Base-by-base conservation (phyloP, 306 rosid genomes). In the Argentina anserina region DNA sequence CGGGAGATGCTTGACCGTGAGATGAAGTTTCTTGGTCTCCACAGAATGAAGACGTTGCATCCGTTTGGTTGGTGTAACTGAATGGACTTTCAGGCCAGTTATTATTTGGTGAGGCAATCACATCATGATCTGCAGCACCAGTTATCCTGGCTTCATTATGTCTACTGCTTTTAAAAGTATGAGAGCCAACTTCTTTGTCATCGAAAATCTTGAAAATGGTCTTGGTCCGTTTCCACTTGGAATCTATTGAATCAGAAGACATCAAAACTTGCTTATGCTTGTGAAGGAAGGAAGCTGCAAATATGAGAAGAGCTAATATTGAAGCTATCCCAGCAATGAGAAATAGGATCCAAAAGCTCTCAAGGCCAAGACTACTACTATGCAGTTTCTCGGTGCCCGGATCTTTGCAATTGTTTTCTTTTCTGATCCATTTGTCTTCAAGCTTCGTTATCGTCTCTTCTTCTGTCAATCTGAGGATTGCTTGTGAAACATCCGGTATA, bases 331-430 rank as follows among this genome's bases (percentile, higher is more conserved):
- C 83, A 3, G 75, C 81, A 4, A 89, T 45, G 25, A 87, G 81
- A 67, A 85, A 87, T 21, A 87, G 76, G 6, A 90, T 90, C 88
- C 90, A 85, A 41, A 89, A 84, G 82, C 87, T 86, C 21, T 81
- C 81, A 26, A 87, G 79, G 56, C 85, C 79, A 7, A 89, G 86
- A 71, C 73, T 83, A 29, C 15, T 41, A 2, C 86, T 84, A 53
- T 84, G 71, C 45, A 52, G 8, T 41, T 69, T 50, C 34, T 21
- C 28, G 50, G 40, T 59, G 29, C 5, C 9, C 15, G 85, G 71
- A 13, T 64, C 72, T 65, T 18, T 53, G 20, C 83, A 83, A 21
- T 3, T 74, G 23, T 3, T 42, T 15, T 42, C 59, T 18, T 8
- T 29, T n/a, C n/a, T 26, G 29, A 87, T 64, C 90, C 92, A 85